Evolutionary conservation across 2,329 filamentous ascomycete species (phyloP).

Genomic region (Diaporthe capsici): DNA sequence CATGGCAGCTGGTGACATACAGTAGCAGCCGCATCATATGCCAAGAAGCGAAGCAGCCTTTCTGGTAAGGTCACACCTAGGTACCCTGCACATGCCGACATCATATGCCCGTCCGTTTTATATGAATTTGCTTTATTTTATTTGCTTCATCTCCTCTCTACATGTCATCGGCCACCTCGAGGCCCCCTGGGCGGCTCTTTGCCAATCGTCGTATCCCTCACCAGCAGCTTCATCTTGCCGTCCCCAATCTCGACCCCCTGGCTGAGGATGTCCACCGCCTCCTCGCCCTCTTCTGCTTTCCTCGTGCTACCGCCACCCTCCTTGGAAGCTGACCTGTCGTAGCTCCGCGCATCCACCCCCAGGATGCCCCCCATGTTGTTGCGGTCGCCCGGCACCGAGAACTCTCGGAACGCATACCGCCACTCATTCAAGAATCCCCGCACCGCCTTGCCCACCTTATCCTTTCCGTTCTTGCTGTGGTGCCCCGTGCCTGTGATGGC

Average conservation of each 20-base stretch:
- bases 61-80: too few species aligned
- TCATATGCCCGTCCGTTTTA: conserved; percentile 30
- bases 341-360: conserved; percentile 77
- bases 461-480: conserved; percentile 98
- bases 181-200: conserved; percentile 69
- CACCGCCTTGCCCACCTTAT: conserved; percentile 96
- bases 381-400: conserved; percentile 94
- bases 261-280: conserved; percentile 70
- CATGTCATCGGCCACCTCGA: conserved; percentile 48
- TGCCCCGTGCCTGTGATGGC: conserved; percentile 97
- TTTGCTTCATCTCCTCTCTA: conserved; percentile 30
- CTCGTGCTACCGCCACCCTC: conserved; percentile 51
- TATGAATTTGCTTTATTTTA: conserved; percentile 44
- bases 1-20: too few species aligned
- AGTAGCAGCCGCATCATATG: conserved; percentile 2
- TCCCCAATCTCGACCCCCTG: conserved; percentile 78
- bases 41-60: neutral
- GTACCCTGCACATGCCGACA: neutral
- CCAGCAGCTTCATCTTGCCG: conserved; percentile 75
- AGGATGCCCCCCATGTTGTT: conserved; percentile 84
- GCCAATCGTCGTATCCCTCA: conserved; percentile 61
- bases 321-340: conserved; percentile 71
- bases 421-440: conserved; percentile 93
- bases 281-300: conserved; percentile 54
- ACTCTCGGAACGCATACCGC: conserved; percentile 96